Evolutionary conservation across 208 protist species (phyloP).

Genomic region (Wallacemonas sp.): DNA sequence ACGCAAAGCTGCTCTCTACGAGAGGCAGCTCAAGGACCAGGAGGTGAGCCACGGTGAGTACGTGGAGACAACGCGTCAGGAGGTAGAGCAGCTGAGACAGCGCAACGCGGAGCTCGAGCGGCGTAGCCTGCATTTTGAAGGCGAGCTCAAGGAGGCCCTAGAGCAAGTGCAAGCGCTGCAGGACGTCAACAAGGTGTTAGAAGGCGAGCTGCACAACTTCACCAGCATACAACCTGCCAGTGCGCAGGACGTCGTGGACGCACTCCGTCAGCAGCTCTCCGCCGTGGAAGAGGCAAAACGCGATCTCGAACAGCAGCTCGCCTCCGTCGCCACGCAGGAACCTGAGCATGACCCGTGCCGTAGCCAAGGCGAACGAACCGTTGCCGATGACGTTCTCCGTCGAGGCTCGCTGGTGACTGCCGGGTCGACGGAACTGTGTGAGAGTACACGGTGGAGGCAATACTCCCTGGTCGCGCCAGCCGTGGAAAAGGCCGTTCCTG

Average conservation of each 20-base stretch:
- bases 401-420: no score
- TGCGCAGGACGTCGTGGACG: no score
- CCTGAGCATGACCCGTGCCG: no score
- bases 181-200: constrained; percentile 6
- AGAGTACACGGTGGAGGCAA: no score
- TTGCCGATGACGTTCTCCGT: constrained; percentile 1
- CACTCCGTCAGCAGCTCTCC: no score
- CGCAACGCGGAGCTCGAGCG: not conserved
- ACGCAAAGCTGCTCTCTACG: constrained; percentile 4
- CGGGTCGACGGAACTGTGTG: no score
- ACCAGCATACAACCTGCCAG: no score
- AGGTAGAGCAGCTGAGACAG: not conserved
- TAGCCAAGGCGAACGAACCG: no score
- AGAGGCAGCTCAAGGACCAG: constrained; percentile 18
- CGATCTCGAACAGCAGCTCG: not conserved
- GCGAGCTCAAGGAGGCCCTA: not conserved
- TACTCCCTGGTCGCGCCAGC: no score
- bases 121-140: not conserved
- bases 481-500: no score
- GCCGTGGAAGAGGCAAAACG: no score
- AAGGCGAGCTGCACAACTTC: constrained; percentile 2
- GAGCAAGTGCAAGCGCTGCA: constrained; percentile 1
- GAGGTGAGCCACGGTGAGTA: not conserved
- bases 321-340: no score
- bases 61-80: not conserved